Evolutionary conservation across 139 green algal species (phyloP), one percentile per base, ranked within the genome.

Genomic region (Zygnema circumcarinatum): DNA sequence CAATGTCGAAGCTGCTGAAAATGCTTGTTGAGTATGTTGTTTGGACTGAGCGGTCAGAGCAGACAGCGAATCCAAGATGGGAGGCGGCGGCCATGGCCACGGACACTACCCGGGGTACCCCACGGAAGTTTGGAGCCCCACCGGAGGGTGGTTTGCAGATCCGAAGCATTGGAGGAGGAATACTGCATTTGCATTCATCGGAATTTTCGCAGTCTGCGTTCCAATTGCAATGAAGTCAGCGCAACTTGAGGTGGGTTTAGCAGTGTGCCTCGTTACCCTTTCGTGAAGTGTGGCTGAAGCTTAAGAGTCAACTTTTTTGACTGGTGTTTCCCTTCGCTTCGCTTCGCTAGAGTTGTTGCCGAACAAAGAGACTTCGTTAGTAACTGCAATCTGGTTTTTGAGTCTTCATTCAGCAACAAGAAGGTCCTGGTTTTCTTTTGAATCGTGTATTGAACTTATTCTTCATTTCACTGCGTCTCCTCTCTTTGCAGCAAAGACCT

Each of bases 171-270:
- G 88, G 88, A 42, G 88, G 3, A 74, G 88, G 20, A 92, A 92
- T 87, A 92, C 88, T 11, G 88, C 76, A 3, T 35, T 92, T 31
- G 88, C 88, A 7, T 41, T 90, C 38, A 33, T 83, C 31, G 88
- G 38, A 25, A 90, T 92, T 39, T 36, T 42, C 31, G 53, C 38
- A 38, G 39, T 92, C 22, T 74, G 40, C 47, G 38, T 90, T 39
- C 88, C 88, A 32, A 90, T 93, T 42, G 89, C 88, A 32, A 83
- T 92, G 38, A 91, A 84, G n/a, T 93, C 88, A 22, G 88, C 88
- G 33, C 33, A 73, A n/a, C 35, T 92, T 3, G 88, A 92, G 78
- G 86, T 90, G 29, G 32, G 76, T 73, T 84, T 7, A 52, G 20
- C 79, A 86, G 20, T 22, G 25, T 20, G 3, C 47, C 76, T 86